Conservation (phyloP, 768 basidiomycete species). For the Mycena rebaudengoi region DNA sequence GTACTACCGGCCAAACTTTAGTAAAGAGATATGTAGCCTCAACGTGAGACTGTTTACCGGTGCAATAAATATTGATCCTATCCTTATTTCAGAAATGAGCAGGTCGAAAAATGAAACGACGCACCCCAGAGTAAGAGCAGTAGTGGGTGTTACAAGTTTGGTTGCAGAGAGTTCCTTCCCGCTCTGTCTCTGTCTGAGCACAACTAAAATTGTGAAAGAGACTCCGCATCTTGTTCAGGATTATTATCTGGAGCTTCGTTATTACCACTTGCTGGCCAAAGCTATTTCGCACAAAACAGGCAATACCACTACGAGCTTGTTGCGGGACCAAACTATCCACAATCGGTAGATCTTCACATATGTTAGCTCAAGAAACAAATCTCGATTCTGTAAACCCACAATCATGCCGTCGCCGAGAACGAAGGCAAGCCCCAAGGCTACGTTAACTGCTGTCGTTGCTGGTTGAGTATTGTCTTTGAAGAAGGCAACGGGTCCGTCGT, state of each 20-base stretch:
- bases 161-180: too few species aligned
- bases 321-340: constrained; percentile 7
- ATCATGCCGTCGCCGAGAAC: not conserved
- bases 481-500: not conserved
- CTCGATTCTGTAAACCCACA: not conserved
- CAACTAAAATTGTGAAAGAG: too few species aligned
- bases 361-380: not conserved
- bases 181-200: too few species aligned
- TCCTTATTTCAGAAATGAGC: too few species aligned
- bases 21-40: not conserved
- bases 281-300: not conserved
- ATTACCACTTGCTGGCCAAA: not conserved
- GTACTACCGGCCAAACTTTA: not conserved
- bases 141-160: too few species aligned
- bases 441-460: not conserved
- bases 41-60: too few species aligned
- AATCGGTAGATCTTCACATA: not conserved
- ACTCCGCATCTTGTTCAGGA: too few species aligned
- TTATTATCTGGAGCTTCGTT: not conserved
- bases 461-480: not conserved
- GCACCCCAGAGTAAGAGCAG: too few species aligned
- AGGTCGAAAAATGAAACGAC: not conserved
- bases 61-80: not conserved
- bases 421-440: not conserved
- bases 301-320: not conserved